phyloP scores from a whole-genome alignment of 768 basidiomycete genomes.

The Suillus decipiens region DNA sequence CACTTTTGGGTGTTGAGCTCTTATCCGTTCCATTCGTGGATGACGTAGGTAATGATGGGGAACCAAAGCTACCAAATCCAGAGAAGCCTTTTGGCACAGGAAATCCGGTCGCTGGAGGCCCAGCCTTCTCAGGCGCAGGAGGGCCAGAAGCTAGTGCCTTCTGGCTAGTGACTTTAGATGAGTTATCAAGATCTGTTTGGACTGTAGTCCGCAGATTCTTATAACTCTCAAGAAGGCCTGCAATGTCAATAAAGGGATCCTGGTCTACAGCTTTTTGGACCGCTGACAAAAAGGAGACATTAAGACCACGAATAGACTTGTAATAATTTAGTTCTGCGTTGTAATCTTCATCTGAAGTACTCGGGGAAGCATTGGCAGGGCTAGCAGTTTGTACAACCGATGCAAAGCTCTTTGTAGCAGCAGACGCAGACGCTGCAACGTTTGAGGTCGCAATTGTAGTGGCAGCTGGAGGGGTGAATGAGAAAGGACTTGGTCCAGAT shows the following conservation, averaged over 20 bases:
- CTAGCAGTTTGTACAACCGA: constrained; percentile 17
- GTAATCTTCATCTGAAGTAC: constrained; percentile 30
- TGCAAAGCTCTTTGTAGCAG: constrained; percentile 13
- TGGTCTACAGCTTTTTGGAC: constrained; percentile 58
- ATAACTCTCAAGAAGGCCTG: constrained; percentile 59
- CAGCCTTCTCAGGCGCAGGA: constrained; percentile 19
- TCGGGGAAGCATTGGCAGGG: constrained; percentile 36
- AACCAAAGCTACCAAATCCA: constrained; percentile 37
- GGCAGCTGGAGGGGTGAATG: constrained; percentile 37
- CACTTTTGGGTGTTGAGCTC: constrained; percentile 29
- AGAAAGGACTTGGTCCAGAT: constrained; percentile 37
- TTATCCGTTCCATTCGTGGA: constrained; percentile 17
- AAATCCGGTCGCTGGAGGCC: constrained; percentile 14
- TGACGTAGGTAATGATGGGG: constrained; percentile 18
- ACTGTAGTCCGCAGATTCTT: constrained; percentile 53
- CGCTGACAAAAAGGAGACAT: constrained; percentile 62
- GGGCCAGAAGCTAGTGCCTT: constrained; percentile 12
- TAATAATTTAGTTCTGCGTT: constrained; percentile 55
- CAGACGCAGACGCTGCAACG: constrained; percentile 17
- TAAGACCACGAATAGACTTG: constrained; percentile 72
- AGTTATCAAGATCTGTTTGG: constrained; percentile 55
- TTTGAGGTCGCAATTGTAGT: constrained; percentile 17
- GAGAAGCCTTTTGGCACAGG: constrained; percentile 41
- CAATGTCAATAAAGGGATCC: constrained; percentile 72
- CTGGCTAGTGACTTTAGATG: constrained; percentile 19